Base-by-base conservation (phyloP, 306 rosid species). In the Malus orientalis region DNA sequence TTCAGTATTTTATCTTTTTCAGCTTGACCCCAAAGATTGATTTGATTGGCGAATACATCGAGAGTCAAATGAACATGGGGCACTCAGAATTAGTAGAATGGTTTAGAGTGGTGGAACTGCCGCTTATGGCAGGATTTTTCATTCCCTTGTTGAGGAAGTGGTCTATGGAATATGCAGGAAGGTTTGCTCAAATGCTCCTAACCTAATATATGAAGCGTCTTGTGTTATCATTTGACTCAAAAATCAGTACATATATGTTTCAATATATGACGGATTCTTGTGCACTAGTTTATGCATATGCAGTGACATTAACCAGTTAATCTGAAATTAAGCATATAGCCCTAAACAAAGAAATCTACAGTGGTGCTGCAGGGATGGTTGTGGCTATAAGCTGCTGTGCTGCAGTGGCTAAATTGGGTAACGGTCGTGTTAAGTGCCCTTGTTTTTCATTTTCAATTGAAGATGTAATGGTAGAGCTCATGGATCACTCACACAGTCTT, bases 101-200 rank as follows among this genome's bases (percentile, higher is more conserved):
- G 96, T 91, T 91, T 84, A 73, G 79, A 71, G 85, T 60, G 72
- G 77, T 67, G 20, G 91, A 89, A 74, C 76, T 82, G 66, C 89
- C 89, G 0, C 88, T 36, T 18, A 76, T 89, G 61, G 82, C 85
- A 23, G 85, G 84, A 74, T 87, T 81, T 81, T 86, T 91, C 78
- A n/a, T 65, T 81, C 90, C 93, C 70, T 83, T 87, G 84, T 81
- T 89, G 27, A 91, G 85, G 65, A 83, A 84, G 78, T 91, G 89
- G 91, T 86, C 96, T 36, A 62, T 81, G 90, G 89, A 91, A 63
- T 91, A 91, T 76, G 91, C 93, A 16, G 93, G 96, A 89, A 89
- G 96, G 93, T 89, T 82, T 74, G 91, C 71, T 77, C 83, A 54
- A 57, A 81, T 79, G 38, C 33, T 71, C 78, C 67, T 68, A 69